phyloP scores from a whole-genome alignment of 1,284 basidiomycete species.

The Boletus mariae region DNA sequence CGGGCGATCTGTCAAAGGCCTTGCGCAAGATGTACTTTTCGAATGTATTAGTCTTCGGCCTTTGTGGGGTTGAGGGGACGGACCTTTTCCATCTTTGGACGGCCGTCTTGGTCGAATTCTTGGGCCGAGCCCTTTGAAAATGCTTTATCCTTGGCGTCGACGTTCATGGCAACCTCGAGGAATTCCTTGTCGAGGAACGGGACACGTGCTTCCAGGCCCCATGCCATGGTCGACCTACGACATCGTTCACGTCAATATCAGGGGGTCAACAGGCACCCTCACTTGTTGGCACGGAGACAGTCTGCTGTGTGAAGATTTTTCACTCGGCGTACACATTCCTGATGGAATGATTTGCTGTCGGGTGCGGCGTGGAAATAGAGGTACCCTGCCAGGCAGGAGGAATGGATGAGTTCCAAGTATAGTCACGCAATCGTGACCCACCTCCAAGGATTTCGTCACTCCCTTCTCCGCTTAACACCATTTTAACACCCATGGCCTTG shows the following conservation, averaged over 20 bases:
- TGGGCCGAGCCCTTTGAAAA: conserved; percentile 84
- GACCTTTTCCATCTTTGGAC: conserved; percentile 93
- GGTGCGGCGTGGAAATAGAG: conserved; percentile 99
- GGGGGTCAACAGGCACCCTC: conserved; percentile 19
- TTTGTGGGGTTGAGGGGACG: conserved; percentile 5
- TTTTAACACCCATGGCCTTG: conserved; percentile 99
- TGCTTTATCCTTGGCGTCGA: conserved; percentile 87
- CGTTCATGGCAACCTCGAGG: conserved; percentile 91
- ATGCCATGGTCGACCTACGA: conserved; percentile 94
- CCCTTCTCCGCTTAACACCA: conserved; percentile 98
- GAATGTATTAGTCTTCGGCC: conserved; percentile 8
- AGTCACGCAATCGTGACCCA: conserved; percentile 27
- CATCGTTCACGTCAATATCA: conserved; percentile 1
- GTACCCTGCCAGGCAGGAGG: conserved; percentile 60
- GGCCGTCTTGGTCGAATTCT: conserved; percentile 78
- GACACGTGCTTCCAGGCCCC: conserved; percentile 98
- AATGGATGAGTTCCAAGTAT: conserved; percentile 2
- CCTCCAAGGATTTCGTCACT: conserved; percentile 98
- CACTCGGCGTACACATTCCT: conserved; percentile 92
- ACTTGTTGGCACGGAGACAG: conserved; percentile 98
- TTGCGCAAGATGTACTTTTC: conserved; percentile 91
- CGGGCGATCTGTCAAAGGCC: conserved; percentile 89
- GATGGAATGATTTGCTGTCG: conserved; percentile 86
- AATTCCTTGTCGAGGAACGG: conserved; percentile 98
- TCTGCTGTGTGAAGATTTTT: conserved; percentile 99